Percentiles rank a stretch among this genome's conserved stretches.
phyloP scores from a whole-genome alignment of 345 rosid species.

The Alliaria petiolata region DNA sequence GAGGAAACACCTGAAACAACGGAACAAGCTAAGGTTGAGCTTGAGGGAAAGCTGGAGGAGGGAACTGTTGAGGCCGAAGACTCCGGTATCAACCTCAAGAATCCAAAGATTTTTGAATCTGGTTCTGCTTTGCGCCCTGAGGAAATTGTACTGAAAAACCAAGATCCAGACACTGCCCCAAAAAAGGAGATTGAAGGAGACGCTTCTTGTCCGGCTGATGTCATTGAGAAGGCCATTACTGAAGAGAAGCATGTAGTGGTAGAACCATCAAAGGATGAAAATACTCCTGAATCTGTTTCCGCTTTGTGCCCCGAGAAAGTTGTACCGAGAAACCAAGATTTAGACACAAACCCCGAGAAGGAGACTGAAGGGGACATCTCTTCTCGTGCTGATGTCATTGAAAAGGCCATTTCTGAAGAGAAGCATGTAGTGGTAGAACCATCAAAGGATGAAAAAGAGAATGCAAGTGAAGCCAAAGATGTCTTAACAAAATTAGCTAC shows the following conservation, averaged over 20 bases:
- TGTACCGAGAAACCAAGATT: not conserved
- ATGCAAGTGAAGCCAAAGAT: not conserved
- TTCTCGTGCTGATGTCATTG: slow-evolving; percentile 6
- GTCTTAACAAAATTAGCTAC: not conserved
- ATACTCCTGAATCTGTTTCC: not conserved
- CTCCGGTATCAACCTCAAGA: slow-evolving; percentile 4
- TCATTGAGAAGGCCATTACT: slow-evolving; percentile 17
- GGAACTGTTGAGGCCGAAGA: not conserved
- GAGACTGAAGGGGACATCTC: not conserved
- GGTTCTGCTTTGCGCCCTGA: not conserved
- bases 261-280: slow-evolving; percentile 25
- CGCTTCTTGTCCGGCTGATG: not conserved
- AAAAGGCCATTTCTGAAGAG: slow-evolving; percentile 21
- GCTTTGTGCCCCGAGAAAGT: not conserved
- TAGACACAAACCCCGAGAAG: not conserved
- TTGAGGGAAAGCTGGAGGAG: slow-evolving; percentile 16
- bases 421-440: slow-evolving; percentile 24
- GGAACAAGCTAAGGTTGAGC: slow-evolving; percentile 16
- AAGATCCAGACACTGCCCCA: slow-evolving; percentile 1
- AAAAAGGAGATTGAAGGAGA: slow-evolving; percentile 11
- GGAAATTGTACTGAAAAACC: not conserved
- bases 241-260: slow-evolving; percentile 25
- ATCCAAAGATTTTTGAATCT: slow-evolving; percentile 4
- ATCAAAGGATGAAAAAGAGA: slow-evolving; percentile 13
- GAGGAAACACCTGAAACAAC: slow-evolving; percentile 11